Percentiles rank a stretch among this genome's conserved stretches.
Conservation (phyloP, 1,139 yeast genomes). For the Sporopachydermia cereana region DNA sequence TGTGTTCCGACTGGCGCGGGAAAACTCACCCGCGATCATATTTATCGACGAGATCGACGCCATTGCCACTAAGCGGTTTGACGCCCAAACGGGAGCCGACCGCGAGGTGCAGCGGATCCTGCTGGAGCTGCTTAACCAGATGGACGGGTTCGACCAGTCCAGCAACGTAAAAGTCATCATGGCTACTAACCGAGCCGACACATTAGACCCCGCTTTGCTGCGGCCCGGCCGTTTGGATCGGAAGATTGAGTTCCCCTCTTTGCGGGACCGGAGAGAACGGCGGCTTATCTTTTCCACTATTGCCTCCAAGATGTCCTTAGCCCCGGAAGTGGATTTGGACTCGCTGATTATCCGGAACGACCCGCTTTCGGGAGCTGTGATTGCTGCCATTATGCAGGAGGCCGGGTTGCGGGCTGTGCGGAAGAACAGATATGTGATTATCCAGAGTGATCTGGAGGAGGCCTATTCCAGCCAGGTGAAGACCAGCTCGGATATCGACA, state of each 20-base stretch:
- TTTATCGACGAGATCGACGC: conserved; percentile 99
- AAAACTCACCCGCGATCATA: conserved; percentile 91
- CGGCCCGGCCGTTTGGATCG: conserved; percentile 98
- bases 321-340: conserved; percentile 96
- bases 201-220: conserved; percentile 92
- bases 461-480: conserved; percentile 96
- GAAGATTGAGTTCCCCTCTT: conserved; percentile 91
- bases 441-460: conserved; percentile 93
- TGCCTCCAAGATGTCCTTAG: conserved; percentile 95
- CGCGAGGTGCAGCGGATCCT: conserved; percentile 97
- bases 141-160: conserved; percentile 98
- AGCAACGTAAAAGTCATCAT: conserved; percentile 94
- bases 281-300: conserved; percentile 91
- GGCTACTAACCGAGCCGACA: conserved; percentile 99
- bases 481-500: conserved; percentile 90
- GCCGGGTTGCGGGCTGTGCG: conserved; percentile 98
- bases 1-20: conserved; percentile 93
- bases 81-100: conserved; percentile 99
- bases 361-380: conserved; percentile 93
- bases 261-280: conserved; percentile 95
- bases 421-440: conserved; percentile 91
- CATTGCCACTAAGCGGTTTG: conserved; percentile 97
- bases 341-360: conserved; percentile 91
- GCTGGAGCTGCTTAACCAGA: conserved; percentile 90
- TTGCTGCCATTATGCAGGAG: conserved; percentile 99